Conservation (phyloP, 208 protist species). For the Acanthamoeba sp. region DNA sequence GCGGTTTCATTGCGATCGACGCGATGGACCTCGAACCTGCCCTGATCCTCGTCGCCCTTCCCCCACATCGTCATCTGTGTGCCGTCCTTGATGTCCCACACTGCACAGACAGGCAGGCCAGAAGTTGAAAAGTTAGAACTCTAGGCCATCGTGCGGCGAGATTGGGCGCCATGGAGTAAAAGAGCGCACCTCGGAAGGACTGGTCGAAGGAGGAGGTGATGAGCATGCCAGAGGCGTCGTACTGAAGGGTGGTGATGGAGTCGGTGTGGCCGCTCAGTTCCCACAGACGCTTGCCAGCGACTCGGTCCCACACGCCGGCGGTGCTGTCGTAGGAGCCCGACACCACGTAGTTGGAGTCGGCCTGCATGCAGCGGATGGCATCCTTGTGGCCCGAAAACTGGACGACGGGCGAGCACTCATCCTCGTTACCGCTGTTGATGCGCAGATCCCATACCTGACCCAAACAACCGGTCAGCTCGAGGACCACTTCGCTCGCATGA, state of each 20-base stretch:
- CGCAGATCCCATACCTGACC: conserved; percentile 41
- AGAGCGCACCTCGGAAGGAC: conserved; percentile 38
- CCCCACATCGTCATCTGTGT: conserved; percentile 9
- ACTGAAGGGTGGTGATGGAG: conserved; percentile 75
- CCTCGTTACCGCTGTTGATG: background rate
- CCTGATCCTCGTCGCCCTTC: conserved; percentile 43
- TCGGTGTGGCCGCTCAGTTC: conserved; percentile 61
- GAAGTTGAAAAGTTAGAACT: too few species aligned
- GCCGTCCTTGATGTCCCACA: conserved; percentile 60
- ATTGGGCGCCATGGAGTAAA: background rate
- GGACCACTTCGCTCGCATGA: too few species aligned
- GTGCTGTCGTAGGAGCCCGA: conserved; percentile 72
- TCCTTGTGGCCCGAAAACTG: conserved; percentile 68
- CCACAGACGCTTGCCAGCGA: conserved; percentile 28
- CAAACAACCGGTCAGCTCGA: background rate
- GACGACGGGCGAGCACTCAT: background rate
- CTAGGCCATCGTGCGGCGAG: too few species aligned
- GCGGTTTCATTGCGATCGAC: background rate
- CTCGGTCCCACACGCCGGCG: conserved; percentile 43
- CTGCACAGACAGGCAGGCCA: background rate
- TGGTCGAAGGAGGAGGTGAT: conserved; percentile 74
- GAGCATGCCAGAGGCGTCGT: conserved; percentile 61
- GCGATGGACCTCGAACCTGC: background rate
- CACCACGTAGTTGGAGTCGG: conserved; percentile 48
- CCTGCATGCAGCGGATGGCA: conserved; percentile 72